These are phyloP conservation scores for Rhododendron molle DNA, from an alignment of 148 eudicot genomes.

Conservation along the genomic window DNA sequence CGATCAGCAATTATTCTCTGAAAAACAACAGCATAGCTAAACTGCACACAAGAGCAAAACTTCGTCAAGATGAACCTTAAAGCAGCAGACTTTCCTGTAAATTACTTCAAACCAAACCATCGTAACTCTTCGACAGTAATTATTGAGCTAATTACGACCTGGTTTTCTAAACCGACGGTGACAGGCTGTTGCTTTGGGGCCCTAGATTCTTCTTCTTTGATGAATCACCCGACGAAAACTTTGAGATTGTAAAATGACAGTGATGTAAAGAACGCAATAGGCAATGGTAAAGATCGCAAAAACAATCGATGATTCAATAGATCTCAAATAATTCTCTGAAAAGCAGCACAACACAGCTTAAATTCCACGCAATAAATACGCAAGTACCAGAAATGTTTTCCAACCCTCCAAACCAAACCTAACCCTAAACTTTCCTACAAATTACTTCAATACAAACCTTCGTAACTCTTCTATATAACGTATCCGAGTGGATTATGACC, in stretches of 20 bases:
- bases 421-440: neutral
- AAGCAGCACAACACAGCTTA: neutral
- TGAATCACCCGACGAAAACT: neutral
- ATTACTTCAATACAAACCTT: neutral
- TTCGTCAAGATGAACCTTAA: neutral
- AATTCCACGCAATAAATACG: neutral
- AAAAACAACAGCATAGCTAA: neutral
- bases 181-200: neutral
- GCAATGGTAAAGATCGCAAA: neutral
- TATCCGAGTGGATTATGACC: neutral
- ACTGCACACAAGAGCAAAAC: neutral
- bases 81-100: neutral
- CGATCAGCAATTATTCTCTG: neutral
- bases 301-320: neutral
- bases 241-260: neutral
- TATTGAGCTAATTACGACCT: neutral
- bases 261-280: neutral
- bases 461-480: neutral
- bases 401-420: neutral
- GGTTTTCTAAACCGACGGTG: neutral
- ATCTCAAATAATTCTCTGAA: neutral
- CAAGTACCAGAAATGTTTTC: neutral
- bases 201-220: neutral
- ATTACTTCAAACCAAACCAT: neutral
- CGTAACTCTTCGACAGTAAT: neutral